These are phyloP conservation scores for Pestalotiopsis sp. DNA, from an alignment of 2,329 filamentous ascomycete genomes.

Conservation along the genomic window DNA sequence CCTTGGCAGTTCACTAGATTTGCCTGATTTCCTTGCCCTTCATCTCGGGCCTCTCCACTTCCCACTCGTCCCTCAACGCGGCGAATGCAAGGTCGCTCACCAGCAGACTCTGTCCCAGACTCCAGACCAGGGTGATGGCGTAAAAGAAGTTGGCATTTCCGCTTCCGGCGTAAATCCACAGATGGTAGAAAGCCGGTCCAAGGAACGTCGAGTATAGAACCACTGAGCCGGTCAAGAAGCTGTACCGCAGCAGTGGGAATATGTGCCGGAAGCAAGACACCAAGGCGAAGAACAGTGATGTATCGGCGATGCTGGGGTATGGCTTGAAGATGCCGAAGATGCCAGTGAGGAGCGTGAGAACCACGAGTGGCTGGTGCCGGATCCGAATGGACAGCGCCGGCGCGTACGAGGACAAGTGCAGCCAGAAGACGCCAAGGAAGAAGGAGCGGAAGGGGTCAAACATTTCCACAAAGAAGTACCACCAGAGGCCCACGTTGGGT, in stretches of 20 bases:
- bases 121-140: conserved; percentile 98
- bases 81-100: conserved; percentile 89
- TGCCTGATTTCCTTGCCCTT: conserved; percentile 85
- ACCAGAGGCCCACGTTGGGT: conserved; percentile 95
- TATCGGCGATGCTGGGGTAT: conserved; percentile 91
- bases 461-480: conserved; percentile 99
- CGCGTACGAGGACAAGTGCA: conserved; percentile 90
- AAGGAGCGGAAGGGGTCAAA: conserved; percentile 97
- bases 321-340: conserved; percentile 96
- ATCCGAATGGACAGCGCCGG: conserved; percentile 83
- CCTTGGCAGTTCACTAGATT: conserved; percentile 57
- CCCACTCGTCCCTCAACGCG: conserved; percentile 89
- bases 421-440: conserved; percentile 97
- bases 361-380: conserved; percentile 82
- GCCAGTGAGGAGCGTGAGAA: conserved; percentile 81
- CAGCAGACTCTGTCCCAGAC: conserved; percentile 82
- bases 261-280: conserved; percentile 88
- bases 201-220: conserved; percentile 87
- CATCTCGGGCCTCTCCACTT: conserved; percentile 88
- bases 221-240: conserved; percentile 81
- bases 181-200: conserved; percentile 91
- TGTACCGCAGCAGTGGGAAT: conserved; percentile 91
- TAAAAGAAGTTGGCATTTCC: conserved; percentile 99
- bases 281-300: conserved; percentile 81
- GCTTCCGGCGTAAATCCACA: conserved; percentile 98